Evolutionary conservation across 305 asterid genomes (phyloP).

Genomic region (Vinca major): DNA sequence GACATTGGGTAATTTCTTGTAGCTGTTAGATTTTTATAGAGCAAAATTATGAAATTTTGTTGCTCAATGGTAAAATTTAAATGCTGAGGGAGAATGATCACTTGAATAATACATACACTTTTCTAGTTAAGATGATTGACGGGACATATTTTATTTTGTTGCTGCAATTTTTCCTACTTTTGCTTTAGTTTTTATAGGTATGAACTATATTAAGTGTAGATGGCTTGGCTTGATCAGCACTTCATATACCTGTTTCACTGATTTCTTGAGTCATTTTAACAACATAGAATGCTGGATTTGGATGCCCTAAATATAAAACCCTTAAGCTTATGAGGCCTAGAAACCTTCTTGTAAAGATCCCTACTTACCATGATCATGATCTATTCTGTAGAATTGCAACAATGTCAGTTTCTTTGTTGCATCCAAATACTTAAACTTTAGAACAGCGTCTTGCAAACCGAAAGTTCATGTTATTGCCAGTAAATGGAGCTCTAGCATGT

Average conservation of each 20-base stretch:
- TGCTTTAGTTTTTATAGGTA: neutral
- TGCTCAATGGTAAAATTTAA: neutral
- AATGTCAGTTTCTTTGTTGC: no score
- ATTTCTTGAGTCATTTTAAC: no score
- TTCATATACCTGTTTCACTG: neutral
- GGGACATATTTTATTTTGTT: neutral
- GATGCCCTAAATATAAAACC: no score
- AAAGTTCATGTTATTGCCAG: no score
- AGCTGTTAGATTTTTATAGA: neutral
- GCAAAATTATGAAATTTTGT: neutral
- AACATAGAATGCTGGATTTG: no score
- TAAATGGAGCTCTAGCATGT: no score
- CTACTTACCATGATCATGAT: no score
- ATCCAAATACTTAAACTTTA: no score
- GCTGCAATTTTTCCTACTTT: neutral
- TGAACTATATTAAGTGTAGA: neutral
- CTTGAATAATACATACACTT: conserved; percentile 9
- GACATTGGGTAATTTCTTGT: neutral
- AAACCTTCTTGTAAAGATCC: no score
- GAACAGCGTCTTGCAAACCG: no score
- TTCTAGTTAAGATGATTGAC: neutral
- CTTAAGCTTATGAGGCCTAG: no score
- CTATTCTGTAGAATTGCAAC: no score
- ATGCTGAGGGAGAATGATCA: neutral
- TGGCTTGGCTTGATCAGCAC: conserved; percentile 1